A percentile compares a stretch with the other conserved stretches of the same genome.
phyloP scores from a whole-genome alignment of 805 yeast genomes.

The Ogataea nitratoaversa region DNA sequence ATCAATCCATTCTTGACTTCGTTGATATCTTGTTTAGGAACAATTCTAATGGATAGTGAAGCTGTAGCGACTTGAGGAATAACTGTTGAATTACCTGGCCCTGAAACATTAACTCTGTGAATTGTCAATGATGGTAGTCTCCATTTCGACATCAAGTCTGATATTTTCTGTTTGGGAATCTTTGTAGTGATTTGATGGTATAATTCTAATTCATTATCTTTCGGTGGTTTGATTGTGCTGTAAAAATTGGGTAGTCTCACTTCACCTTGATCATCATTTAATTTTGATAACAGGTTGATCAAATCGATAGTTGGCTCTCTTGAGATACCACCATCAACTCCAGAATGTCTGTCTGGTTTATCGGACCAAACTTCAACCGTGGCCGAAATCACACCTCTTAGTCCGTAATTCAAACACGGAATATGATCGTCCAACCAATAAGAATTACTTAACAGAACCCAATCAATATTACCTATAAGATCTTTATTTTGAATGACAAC shows the following conservation, averaged over 20 bases:
- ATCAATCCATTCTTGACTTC: conserved; percentile 50
- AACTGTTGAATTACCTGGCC: conserved; percentile 85
- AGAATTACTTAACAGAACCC: conserved; percentile 86
- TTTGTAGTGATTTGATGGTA: conserved; percentile 57
- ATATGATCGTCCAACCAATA: conserved; percentile 88
- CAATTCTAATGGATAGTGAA: conserved; percentile 76
- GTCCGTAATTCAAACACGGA: conserved; percentile 92
- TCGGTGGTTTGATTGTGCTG: conserved; percentile 57
- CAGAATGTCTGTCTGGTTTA: conserved; percentile 88
- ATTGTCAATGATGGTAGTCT: conserved; percentile 83
- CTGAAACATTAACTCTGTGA: conserved; percentile 80
- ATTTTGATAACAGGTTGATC: conserved; percentile 62
- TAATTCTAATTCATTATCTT: conserved; percentile 51
- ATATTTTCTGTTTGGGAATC: conserved; percentile 29
- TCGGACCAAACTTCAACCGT: conserved; percentile 67
- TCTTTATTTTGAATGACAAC: conserved; percentile 50
- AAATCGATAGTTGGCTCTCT: conserved; percentile 88
- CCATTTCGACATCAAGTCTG: conserved; percentile 76
- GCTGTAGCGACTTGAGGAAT: conserved; percentile 81
- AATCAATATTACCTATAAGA: conserved; percentile 72
- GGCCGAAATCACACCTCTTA: conserved; percentile 86
- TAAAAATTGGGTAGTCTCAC: conserved; percentile 68
- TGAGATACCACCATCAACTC: conserved; percentile 91
- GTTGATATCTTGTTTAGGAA: conserved; percentile 77
- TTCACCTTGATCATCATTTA: conserved; percentile 53